Conservation (phyloP, 2,329 filamentous ascomycete genomes). For the Lizonia empirigonia region DNA sequence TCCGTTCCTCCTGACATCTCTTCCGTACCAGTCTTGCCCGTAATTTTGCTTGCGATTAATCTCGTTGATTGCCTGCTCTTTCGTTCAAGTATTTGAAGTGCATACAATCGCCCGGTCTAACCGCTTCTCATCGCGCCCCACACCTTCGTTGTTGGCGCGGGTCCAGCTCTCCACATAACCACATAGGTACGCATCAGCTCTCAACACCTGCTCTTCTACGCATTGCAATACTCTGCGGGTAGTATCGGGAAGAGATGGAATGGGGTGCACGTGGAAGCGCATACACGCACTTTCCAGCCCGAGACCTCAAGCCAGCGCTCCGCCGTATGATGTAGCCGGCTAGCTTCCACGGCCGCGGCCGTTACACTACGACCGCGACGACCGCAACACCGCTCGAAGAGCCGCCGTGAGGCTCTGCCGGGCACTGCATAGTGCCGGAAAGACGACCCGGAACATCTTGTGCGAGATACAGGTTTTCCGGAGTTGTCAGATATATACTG, state of each 20-base stretch:
- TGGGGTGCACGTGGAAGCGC: slow-evolving; percentile 14
- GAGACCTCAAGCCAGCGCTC: slow-evolving; percentile 7
- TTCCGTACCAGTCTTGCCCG: slow-evolving; percentile 19
- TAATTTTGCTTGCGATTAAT: slow-evolving; percentile 4
- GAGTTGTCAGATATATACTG: slow-evolving; percentile 9
- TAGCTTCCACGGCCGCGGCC: slow-evolving; percentile 39
- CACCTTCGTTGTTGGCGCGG: slow-evolving; percentile 12
- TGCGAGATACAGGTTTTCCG: background rate
- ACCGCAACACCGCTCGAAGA: slow-evolving; percentile 5
- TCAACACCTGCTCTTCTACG: slow-evolving; percentile 9
- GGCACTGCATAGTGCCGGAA: slow-evolving; percentile 5
- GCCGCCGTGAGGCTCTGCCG: slow-evolving; percentile 23
- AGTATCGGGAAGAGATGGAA: slow-evolving; percentile 24
- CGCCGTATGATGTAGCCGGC: slow-evolving; percentile 29
- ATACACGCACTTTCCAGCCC: slow-evolving; percentile 2
- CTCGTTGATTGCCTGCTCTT: slow-evolving; percentile 1
- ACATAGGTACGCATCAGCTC: slow-evolving; percentile 22
- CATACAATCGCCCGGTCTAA: slow-evolving; percentile 12
- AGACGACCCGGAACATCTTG: slow-evolving; percentile 11
- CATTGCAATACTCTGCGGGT: slow-evolving; percentile 14
- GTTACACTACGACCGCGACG: slow-evolving; percentile 21
- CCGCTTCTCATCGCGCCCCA: slow-evolving; percentile 11
- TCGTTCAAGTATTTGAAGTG: slow-evolving; percentile 4
- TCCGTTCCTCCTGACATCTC: slow-evolving; percentile 19
- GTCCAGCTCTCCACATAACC: slow-evolving; percentile 12